Percentiles rank a stretch among this genome's conserved stretches.
phyloP scores from a whole-genome alignment of 129 eudicot species.

The Lactuca saligna region DNA sequence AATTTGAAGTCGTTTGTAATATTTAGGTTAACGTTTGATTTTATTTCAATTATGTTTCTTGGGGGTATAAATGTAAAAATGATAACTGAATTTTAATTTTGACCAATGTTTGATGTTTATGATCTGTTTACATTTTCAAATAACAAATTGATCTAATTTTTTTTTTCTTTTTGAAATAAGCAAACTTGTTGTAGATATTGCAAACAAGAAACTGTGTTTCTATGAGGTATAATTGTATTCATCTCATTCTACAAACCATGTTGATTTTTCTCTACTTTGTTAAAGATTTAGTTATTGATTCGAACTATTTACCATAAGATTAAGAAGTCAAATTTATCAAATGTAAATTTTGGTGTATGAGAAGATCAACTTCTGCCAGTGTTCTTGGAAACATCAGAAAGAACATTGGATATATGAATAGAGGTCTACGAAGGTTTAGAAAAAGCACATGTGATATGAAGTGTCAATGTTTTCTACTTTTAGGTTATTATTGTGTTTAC shows the following conservation, averaged over 20 bases:
- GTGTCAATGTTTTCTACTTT: too few relatives aligned
- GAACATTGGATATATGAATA: too few relatives aligned
- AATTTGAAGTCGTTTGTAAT: too few relatives aligned
- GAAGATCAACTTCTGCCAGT: constrained; percentile 66
- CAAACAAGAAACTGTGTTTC: constrained; percentile 37
- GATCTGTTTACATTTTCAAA: constrained; percentile 1
- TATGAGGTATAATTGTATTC: constrained; percentile 45
- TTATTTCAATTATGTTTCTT: too few relatives aligned
- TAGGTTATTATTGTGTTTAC: too few relatives aligned
- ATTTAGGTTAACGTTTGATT: too few relatives aligned
- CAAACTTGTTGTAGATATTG: constrained; percentile 59
- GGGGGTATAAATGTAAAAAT: too few relatives aligned
- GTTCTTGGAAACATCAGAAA: constrained; percentile 57
- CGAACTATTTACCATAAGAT: constrained; percentile 36
- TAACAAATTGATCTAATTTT: constrained; percentile 14
- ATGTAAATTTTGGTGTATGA: constrained; percentile 43
- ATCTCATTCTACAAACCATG: not conserved
- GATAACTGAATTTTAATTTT: not conserved
- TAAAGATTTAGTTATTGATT: constrained; percentile 3
- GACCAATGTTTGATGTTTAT: not conserved
- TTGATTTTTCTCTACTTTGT: not conserved
- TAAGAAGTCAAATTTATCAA: constrained; percentile 40
- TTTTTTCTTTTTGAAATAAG: constrained; percentile 34
- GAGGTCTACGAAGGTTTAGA: too few relatives aligned
- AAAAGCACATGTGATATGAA: too few relatives aligned